Percentiles rank a stretch among this genome's conserved stretches.
These are phyloP conservation scores for Russula sp. DNA, from an alignment of 768 basidiomycete species.

Conservation along the genomic window DNA sequence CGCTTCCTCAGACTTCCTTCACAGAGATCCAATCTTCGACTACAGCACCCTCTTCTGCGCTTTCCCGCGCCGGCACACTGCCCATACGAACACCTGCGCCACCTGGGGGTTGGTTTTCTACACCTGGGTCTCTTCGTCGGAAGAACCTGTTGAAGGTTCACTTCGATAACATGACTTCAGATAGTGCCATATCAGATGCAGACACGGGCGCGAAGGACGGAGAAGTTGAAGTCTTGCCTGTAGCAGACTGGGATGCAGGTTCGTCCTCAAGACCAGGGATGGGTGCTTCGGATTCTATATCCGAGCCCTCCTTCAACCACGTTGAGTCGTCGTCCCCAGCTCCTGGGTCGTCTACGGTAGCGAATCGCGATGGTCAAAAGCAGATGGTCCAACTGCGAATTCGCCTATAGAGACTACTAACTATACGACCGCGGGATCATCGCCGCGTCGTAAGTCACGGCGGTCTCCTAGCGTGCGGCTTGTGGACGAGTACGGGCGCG, in stretches of 20 bases:
- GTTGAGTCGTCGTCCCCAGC: conserved; percentile 26
- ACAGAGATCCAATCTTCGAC: conserved; percentile 3
- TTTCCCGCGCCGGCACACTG: conserved; percentile 21
- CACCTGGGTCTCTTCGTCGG: conserved; percentile 46
- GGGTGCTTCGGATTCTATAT: conserved; percentile 19
- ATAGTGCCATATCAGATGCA: conserved; percentile 34
- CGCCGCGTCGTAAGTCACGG: conserved; percentile 39
- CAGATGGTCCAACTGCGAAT: not conserved
- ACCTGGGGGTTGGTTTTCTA: conserved; percentile 47
- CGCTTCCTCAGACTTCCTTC: conserved; percentile 26
- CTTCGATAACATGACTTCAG: conserved; percentile 51
- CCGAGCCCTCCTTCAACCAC: conserved; percentile 27
- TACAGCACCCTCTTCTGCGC: conserved; percentile 6
- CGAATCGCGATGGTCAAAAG: not conserved
- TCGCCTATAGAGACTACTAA: conserved; percentile 29
- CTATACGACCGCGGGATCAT: conserved; percentile 27
- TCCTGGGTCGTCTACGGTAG: not conserved
- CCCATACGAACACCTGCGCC: conserved; percentile 45
- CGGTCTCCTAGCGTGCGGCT: conserved; percentile 56
- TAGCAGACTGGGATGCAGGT: conserved; percentile 16
- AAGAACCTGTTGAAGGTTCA: conserved; percentile 70
- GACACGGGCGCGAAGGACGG: conserved; percentile 24
- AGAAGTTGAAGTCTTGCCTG: conserved; percentile 4
- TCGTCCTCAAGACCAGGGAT: not conserved
- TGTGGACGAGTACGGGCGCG: conserved; percentile 64